These are phyloP conservation scores for Mycena alexandri DNA, from an alignment of 768 basidiomycete genomes.

Conservation along the genomic window DNA sequence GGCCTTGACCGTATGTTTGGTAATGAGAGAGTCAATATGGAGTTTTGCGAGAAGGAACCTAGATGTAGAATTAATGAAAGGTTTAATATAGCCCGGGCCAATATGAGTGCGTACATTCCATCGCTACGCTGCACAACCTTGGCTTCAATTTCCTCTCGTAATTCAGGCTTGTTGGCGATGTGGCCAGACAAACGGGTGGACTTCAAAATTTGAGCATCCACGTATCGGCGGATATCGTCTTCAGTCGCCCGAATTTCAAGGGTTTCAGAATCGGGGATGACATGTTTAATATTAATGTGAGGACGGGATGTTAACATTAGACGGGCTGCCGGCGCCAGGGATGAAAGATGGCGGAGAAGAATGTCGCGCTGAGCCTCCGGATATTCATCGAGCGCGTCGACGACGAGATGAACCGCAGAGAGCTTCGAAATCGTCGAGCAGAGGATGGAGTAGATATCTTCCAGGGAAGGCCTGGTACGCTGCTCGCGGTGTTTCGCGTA, in stretches of 20 bases:
- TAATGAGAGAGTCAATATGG: conserved; percentile 13
- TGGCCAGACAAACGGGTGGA: neutral
- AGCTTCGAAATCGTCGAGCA: neutral
- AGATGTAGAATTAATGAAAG: neutral
- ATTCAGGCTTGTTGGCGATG: neutral
- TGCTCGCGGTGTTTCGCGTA: conserved; percentile 2
- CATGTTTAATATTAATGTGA: neutral
- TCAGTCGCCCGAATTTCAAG: conserved; percentile 4
- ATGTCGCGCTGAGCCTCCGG: conserved; percentile 2
- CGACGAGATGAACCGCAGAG: neutral
- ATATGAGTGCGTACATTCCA: conserved; percentile 11
- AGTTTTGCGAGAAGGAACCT: conserved; percentile 20
- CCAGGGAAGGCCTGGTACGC: conserved; percentile 1
- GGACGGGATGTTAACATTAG: conserved; percentile 8
- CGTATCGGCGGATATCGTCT: conserved; percentile 15
- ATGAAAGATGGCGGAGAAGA: neutral
- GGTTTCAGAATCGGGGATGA: neutral
- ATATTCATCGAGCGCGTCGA: conserved; percentile 22
- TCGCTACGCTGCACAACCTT: conserved; percentile 6
- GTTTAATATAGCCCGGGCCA: neutral
- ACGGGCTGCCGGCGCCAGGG: neutral
- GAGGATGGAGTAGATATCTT: neutral
- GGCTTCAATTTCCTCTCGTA: conserved; percentile 11
- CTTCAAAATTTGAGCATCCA: conserved; percentile 2
- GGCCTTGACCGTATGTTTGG: conserved; percentile 8